Conservation (phyloP, 805 yeast genomes). For the Zygotorulaspora chibaensis region DNA sequence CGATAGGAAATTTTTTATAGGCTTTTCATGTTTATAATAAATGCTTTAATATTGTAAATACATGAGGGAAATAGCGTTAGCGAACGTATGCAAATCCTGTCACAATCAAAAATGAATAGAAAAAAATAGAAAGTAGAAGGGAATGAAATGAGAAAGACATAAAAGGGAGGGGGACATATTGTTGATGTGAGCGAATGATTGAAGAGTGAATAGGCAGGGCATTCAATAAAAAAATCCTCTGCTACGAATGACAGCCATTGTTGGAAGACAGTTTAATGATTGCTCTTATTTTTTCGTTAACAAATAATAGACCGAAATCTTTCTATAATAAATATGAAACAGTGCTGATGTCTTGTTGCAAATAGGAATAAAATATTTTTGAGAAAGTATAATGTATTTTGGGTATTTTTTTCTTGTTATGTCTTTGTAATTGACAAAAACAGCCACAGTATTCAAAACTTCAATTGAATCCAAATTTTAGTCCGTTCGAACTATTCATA, state of each 20-base stretch:
- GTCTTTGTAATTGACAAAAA: slow-evolving; percentile 2
- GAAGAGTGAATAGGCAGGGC: neutral
- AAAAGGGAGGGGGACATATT: neutral
- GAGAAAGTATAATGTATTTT: neutral
- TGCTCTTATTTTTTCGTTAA: neutral
- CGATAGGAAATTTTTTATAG: neutral
- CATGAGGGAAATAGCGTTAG: slow-evolving; percentile 1
- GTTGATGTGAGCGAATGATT: neutral
- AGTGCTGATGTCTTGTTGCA: neutral
- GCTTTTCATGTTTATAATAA: neutral
- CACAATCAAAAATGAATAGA: neutral
- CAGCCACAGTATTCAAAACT: neutral
- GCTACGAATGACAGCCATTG: neutral
- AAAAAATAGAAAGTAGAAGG: slow-evolving; percentile 1
- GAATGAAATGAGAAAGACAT: neutral
- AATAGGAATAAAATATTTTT: slow-evolving; percentile 3
- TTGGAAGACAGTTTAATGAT: neutral
- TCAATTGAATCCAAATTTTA: slow-evolving; percentile 11
- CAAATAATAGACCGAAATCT: neutral
- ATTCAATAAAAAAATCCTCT: neutral
- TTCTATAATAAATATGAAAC: slow-evolving; percentile 7
- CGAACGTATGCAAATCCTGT: slow-evolving; percentile 9
- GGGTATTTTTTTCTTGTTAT: slow-evolving; percentile 4
- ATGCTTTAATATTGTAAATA: slow-evolving; percentile 3
- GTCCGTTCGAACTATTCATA: slow-evolving; percentile 4